Evolutionary conservation across 2,329 filamentous ascomycete species (phyloP).

Genomic region (Aspergillus melleus): DNA sequence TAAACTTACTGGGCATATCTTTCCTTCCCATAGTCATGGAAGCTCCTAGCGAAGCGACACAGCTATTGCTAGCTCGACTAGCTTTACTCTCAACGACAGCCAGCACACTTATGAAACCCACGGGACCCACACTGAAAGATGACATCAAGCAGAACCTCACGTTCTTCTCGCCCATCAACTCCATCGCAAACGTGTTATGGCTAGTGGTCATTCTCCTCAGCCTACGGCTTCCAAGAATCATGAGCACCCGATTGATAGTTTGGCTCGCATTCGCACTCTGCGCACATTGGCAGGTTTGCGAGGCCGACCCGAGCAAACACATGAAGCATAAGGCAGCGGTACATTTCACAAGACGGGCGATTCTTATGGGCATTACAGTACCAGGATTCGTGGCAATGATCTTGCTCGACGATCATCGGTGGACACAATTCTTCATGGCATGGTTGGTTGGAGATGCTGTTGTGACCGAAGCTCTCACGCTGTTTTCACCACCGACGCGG

Average conservation of each 20-base stretch:
- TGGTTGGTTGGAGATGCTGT: background rate
- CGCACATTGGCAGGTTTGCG: background rate
- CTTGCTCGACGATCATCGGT: background rate
- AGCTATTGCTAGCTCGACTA: background rate
- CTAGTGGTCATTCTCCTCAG: background rate
- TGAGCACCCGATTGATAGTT: background rate
- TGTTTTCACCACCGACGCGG: background rate
- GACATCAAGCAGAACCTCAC: background rate
- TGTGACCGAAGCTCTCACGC: background rate
- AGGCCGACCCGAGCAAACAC: background rate
- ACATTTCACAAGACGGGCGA: background rate
- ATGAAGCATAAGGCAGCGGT: background rate
- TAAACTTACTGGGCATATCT: background rate
- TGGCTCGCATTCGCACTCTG: background rate
- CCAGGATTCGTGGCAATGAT: background rate
- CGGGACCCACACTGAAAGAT: background rate
- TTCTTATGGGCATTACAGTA: background rate
- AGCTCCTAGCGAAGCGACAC: background rate
- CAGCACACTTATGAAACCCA: background rate
- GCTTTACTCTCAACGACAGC: background rate
- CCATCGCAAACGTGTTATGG: background rate
- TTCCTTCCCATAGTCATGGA: background rate
- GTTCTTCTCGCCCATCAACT: background rate
- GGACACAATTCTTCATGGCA: background rate
- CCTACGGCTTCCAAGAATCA: background rate